Percentiles rank a stretch among this genome's conserved stretches.
phyloP scores from a whole-genome alignment of 2,329 filamentous ascomycete genomes.

The Gnomoniopsis sp. region DNA sequence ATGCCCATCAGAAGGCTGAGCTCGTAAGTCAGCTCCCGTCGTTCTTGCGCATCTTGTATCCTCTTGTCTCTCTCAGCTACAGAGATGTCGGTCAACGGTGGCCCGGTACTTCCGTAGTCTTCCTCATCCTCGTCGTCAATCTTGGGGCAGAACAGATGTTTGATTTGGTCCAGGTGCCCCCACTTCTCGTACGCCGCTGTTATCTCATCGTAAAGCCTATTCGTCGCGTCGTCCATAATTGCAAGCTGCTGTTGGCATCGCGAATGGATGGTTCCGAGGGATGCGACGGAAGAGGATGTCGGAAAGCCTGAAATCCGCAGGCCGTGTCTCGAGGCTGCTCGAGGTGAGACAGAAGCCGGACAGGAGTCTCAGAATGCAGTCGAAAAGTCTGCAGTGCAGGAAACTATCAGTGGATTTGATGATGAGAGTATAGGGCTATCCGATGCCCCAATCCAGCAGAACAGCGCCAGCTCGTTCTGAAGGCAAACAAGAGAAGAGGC shows the following conservation, averaged over 20 bases:
- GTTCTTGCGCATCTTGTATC: slow-evolving; percentile 51
- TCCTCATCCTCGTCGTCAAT: slow-evolving; percentile 59
- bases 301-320: background rate
- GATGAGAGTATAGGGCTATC: background rate
- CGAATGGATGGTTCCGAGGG: background rate
- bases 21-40: slow-evolving; percentile 62
- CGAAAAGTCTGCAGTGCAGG: background rate
- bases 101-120: slow-evolving; percentile 57
- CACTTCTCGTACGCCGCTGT: slow-evolving; percentile 21
- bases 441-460: background rate
- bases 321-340: background rate
- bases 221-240: slow-evolving; percentile 25
- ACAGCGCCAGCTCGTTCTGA: background rate
- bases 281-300: background rate
- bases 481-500: background rate
- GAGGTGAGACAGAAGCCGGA: background rate
- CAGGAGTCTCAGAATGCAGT: background rate
- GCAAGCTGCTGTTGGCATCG: slow-evolving; percentile 8
- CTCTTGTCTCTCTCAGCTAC: slow-evolving; percentile 47
- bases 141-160: slow-evolving; percentile 68
- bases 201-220: slow-evolving; percentile 25
- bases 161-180: slow-evolving; percentile 36
- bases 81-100: slow-evolving; percentile 45
- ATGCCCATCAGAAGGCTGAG: slow-evolving; percentile 69
- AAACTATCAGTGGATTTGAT: background rate